Evolutionary conservation across 768 basidiomycete species (phyloP).

Genomic region (Suillus hirtellus): DNA sequence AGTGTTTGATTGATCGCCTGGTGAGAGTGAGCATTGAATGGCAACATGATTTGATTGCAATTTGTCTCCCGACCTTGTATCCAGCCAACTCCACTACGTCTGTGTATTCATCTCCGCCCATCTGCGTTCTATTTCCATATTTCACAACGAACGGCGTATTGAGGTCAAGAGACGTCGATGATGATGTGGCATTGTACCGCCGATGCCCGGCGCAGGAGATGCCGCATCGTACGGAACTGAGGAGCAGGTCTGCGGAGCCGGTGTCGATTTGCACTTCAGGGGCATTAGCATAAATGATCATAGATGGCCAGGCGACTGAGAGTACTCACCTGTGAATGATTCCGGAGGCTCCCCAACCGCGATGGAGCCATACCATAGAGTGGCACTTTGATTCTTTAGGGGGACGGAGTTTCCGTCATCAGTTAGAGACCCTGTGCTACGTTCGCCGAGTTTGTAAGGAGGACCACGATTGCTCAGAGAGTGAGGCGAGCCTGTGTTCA

Average conservation of each 20-base stretch:
- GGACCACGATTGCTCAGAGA: background rate
- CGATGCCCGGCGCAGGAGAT: background rate
- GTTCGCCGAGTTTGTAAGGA: conserved; percentile 2
- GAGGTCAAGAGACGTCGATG: background rate
- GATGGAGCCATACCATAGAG: background rate
- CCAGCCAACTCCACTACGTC: background rate
- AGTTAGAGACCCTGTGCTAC: background rate
- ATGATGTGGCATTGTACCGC: background rate
- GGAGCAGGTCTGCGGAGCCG: background rate
- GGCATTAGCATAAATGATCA: background rate
- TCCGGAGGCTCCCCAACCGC: background rate
- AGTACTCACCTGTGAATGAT: background rate
- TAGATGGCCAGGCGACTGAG: background rate
- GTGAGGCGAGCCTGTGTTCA: background rate
- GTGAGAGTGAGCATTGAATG: background rate
- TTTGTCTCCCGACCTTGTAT: background rate
- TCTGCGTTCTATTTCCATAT: background rate
- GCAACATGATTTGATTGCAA: background rate
- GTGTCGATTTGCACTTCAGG: background rate
- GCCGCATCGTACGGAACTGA: background rate
- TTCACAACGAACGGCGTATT: background rate
- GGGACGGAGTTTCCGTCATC: background rate
- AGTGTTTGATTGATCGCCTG: background rate
- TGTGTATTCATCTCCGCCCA: background rate
- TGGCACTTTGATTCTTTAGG: background rate